Percentiles rank a stretch among this genome's conserved stretches.
Conservation (phyloP, 2,329 filamentous ascomycete genomes). For the Myotisia sp. region DNA sequence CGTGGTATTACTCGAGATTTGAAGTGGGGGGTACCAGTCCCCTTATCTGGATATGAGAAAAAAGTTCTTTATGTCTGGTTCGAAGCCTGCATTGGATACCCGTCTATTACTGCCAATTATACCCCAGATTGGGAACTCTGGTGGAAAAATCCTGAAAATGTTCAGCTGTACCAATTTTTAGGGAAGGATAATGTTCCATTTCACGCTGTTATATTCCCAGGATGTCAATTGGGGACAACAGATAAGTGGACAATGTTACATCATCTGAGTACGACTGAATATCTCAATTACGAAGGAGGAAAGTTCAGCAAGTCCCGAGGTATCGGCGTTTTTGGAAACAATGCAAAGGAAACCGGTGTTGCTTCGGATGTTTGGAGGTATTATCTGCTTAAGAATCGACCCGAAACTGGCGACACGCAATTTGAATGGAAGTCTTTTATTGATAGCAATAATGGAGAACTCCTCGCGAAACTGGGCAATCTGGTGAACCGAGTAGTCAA, state of each 20-base stretch:
- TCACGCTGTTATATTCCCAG: slow-evolving; percentile 74
- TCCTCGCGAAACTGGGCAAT: slow-evolving; percentile 53
- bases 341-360: slow-evolving; percentile 64
- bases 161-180: slow-evolving; percentile 77
- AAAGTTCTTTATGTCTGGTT: slow-evolving; percentile 79
- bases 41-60: slow-evolving; percentile 43
- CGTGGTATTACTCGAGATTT: slow-evolving; percentile 74
- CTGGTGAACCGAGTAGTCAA: slow-evolving; percentile 43
- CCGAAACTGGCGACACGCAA: slow-evolving; percentile 65
- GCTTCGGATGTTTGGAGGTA: slow-evolving; percentile 69
- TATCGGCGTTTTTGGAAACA: slow-evolving; percentile 72
- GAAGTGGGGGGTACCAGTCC: slow-evolving; percentile 57
- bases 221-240: slow-evolving; percentile 62
- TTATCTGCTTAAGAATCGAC: slow-evolving; percentile 64
- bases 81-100: slow-evolving; percentile 72
- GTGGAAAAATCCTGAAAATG: slow-evolving; percentile 73
- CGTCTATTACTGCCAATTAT: slow-evolving; percentile 72
- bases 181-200: slow-evolving; percentile 70
- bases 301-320: slow-evolving; percentile 78
- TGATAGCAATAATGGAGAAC: slow-evolving; percentile 63
- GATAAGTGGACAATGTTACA: slow-evolving; percentile 74
- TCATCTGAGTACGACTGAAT: slow-evolving; percentile 69
- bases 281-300: slow-evolving; percentile 63
- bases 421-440: slow-evolving; percentile 72
- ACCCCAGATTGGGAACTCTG: slow-evolving; percentile 73